phyloP scores from a whole-genome alignment of 2,329 filamentous ascomycete genomes.

The Aspergillus vadensis region DNA sequence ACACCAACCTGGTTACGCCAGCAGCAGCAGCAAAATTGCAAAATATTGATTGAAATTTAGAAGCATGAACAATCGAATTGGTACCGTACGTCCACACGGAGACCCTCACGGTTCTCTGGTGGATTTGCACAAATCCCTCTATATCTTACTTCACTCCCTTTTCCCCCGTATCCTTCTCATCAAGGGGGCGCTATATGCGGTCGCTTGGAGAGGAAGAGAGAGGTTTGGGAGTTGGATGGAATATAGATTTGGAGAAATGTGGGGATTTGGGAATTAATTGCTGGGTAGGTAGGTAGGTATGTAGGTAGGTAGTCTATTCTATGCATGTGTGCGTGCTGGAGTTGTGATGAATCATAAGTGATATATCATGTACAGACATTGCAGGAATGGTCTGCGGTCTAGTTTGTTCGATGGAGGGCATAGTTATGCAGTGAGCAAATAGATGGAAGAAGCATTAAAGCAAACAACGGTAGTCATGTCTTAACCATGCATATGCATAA shows the following conservation, averaged over 20 bases:
- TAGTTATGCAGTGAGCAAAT: background rate
- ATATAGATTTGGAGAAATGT: background rate
- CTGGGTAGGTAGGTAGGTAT: background rate
- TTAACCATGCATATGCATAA: background rate
- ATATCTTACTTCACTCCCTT: constrained; percentile 19
- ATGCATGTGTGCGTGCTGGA: background rate
- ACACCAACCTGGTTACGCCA: constrained; percentile 5
- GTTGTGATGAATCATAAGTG: background rate
- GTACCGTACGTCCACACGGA: constrained; percentile 16
- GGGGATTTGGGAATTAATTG: background rate
- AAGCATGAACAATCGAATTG: constrained; percentile 21
- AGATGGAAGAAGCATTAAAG: background rate
- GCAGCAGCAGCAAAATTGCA: constrained; percentile 7
- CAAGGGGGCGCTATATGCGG: constrained; percentile 39
- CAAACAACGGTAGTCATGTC: background rate
- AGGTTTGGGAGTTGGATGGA: background rate
- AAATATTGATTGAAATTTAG: constrained; percentile 14
- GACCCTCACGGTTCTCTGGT: constrained; percentile 12
- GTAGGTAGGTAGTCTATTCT: background rate
- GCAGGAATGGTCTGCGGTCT: background rate
- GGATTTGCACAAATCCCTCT: too few relatives aligned
- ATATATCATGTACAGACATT: background rate
- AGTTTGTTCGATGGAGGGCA: too few relatives aligned
- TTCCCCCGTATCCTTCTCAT: constrained; percentile 38
- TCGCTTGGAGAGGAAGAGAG: constrained; percentile 40